These are phyloP conservation scores for Starmera quercuum DNA, from an alignment of 805 yeast species.

Conservation along the genomic window DNA sequence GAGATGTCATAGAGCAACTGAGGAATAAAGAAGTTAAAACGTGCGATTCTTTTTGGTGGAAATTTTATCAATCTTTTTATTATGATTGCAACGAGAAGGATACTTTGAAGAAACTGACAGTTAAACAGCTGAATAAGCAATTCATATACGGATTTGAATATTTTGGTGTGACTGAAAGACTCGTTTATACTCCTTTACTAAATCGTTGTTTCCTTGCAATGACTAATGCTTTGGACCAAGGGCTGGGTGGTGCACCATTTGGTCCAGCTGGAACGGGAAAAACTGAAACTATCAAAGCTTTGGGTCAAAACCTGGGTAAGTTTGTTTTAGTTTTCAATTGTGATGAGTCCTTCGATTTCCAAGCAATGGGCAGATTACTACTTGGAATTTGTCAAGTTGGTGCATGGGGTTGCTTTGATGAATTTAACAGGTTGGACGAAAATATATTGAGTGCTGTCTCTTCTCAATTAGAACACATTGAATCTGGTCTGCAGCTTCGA, in stretches of 20 bases:
- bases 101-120: slow-evolving; percentile 26
- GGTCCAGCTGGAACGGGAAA: slow-evolving; percentile 99
- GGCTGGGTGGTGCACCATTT: slow-evolving; percentile 81
- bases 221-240: slow-evolving; percentile 66
- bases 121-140: slow-evolving; percentile 44
- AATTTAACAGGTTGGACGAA: slow-evolving; percentile 74
- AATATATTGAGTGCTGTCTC: slow-evolving; percentile 78
- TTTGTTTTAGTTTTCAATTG: slow-evolving; percentile 85
- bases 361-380: slow-evolving; percentile 68
- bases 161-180: slow-evolving; percentile 61
- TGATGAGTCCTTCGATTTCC: slow-evolving; percentile 81
- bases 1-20: slow-evolving; percentile 27
- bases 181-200: slow-evolving; percentile 72
- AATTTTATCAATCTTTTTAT: slow-evolving; percentile 43
- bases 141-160: slow-evolving; percentile 77
- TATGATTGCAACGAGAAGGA: slow-evolving; percentile 21
- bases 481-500: slow-evolving; percentile 35
- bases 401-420: slow-evolving; percentile 96
- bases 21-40: slow-evolving; percentile 5
- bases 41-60: slow-evolving; percentile 36
- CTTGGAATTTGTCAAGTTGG: slow-evolving; percentile 78
- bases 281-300: slow-evolving; percentile 81
- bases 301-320: slow-evolving; percentile 73
- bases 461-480: slow-evolving; percentile 68
- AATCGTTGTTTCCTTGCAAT: slow-evolving; percentile 57